Base-by-base conservation (phyloP, 257 asterid genomes). In the Orobanche coerulescens region DNA sequence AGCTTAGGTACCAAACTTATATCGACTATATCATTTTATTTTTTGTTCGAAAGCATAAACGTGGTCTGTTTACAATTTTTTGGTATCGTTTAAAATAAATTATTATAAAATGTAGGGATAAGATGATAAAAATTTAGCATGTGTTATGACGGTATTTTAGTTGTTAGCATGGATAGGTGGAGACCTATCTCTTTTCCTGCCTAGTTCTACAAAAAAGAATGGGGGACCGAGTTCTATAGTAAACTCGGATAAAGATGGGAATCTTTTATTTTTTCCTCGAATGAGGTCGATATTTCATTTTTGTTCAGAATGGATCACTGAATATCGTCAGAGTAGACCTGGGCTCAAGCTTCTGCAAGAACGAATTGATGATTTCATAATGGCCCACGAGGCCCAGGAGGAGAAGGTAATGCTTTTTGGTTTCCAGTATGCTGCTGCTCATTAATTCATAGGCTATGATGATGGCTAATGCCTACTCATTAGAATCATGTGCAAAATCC, bases 311-410 rank as follows among this genome's bases (percentile, higher is more conserved):
- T 93, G 99, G 97, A 75, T 89, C 54, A 70, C 43, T 46, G 75
- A 83, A 49, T 86, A 89, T 76, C 76, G 83, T 65, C 82, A 86
- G 75, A 75, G 77, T 62, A 86, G 97, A 77, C 95, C 95, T 54
- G 97, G 90, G 28, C 48, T 89, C 58, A 44, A 83, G 44, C 71
- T 80, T 70, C 74, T 93, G 76, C 95, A 89, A 72, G 87, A 84
- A 71, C 83, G 76, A 75, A 86, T 89, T n/a, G 97, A 93, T 66
- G 90, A 89, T 37, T 89, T 84, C 77, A 88, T 93, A 50, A 63
- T 71, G 50, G 83, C 76, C n/a, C 88, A 89, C 39, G 99, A 89
- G 72, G 83, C 78, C 65, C 58, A 70, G 64, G 84, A 78, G 72
- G 95, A 84, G 66, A 78, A 83, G 97, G 99, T 93, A 69, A 62